Conservation (phyloP, 805 yeast genomes). For the Starmerella sp. region DNA sequence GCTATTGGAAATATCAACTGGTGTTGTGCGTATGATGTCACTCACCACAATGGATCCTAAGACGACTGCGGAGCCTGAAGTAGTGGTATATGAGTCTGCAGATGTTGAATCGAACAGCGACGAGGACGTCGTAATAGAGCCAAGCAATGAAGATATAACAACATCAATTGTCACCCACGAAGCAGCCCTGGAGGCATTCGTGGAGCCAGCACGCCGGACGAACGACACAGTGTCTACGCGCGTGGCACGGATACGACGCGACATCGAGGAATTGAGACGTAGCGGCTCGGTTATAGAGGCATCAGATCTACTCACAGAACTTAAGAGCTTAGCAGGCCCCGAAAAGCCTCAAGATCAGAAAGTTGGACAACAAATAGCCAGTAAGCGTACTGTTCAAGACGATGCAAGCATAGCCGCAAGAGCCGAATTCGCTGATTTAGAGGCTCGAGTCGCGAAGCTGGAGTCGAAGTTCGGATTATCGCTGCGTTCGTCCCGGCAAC, state of each 20-base stretch:
- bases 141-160: background rate
- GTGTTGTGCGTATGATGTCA: background rate
- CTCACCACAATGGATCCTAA: background rate
- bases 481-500: background rate
- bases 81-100: conserved; percentile 7
- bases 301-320: conserved; percentile 4
- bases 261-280: conserved; percentile 9
- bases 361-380: too few relatives aligned
- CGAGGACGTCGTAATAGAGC: background rate
- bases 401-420: background rate
- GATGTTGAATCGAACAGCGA: conserved; percentile 1
- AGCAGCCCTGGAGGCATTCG: conserved; percentile 3
- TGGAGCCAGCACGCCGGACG: background rate
- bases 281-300: background rate
- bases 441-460: conserved; percentile 5
- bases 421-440: conserved; percentile 6
- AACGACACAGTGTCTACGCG: conserved; percentile 1
- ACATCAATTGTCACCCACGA: background rate
- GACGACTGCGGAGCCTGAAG: background rate
- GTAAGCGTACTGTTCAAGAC: background rate
- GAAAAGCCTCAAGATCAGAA: too few relatives aligned
- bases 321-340: background rate
- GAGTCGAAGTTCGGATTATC: conserved; percentile 7
- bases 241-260: conserved; percentile 8
- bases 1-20: background rate